Base-by-base conservation (phyloP, 139 green algal species). In the Microglena sp. region DNA sequence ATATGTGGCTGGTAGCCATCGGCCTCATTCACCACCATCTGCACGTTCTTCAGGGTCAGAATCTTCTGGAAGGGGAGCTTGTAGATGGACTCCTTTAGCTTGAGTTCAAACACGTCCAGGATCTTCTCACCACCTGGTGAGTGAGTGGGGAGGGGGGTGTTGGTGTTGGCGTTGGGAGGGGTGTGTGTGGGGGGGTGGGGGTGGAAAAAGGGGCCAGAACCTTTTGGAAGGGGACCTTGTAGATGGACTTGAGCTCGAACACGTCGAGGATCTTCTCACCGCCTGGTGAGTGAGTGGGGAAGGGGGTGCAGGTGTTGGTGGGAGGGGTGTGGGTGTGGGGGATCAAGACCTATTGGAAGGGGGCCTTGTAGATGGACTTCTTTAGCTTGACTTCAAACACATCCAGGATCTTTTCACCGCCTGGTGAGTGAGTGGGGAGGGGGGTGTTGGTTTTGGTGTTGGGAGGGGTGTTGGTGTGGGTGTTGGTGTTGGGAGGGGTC, bases 1-100 rank as follows among this genome's bases (percentile, higher is more conserved):
- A 98, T 85, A 80, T 97, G 91, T 5, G 92, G 92, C 79, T 96
- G 90, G 79, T 96, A 96, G 24, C 92, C 92, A 67, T 98, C 92
- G 1, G 92, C 91, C 74, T 95, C 86, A 66, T 92, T 89, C 62
- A 95, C 84, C 31, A 67, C 66, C 5, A 63, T 56, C 62, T 75
- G 73, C 55, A 80, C 74, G 62, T 95, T 93, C 45, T 86, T 77
- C 31, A 93, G 80, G 33, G 88, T 86, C 50, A 95, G 72, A 60
- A 95, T 89, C 72, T 94, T 81, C 58, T 85, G 67, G 73, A 96
- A 96, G 21, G 88, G 79, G 58, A 95, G 83, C 66, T 88, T 85
- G 62, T 90, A 77, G 68, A 96, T 92, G 63, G 82, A 73, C 50
- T 95, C 79, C 32, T 90, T 89, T 6, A 96, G 84, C 71, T 93